Conservation (phyloP, 2,329 filamentous ascomycete genomes). For the Fusarium sp. region DNA sequence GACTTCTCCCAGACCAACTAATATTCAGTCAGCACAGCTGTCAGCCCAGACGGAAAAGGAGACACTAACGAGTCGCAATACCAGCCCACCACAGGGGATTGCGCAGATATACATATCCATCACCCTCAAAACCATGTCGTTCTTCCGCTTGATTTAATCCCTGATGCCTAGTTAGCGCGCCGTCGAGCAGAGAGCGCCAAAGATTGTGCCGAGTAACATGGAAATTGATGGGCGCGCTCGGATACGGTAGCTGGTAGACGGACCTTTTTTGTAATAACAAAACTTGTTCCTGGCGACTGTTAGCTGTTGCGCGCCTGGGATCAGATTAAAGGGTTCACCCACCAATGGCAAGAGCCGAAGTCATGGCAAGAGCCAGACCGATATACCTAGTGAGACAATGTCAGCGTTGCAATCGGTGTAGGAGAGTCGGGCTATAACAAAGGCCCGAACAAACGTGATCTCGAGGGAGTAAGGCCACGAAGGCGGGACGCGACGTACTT, state of each 20-base stretch:
- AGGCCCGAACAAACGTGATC: constrained; percentile 3
- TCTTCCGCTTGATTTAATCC: constrained; percentile 92
- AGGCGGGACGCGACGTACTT: constrained; percentile 46
- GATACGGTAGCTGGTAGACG: constrained; percentile 25
- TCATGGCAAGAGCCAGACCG: constrained; percentile 79
- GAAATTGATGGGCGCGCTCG: background rate
- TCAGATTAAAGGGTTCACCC: constrained; percentile 46
- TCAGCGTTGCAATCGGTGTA: constrained; percentile 23
- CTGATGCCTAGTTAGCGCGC: constrained; percentile 53
- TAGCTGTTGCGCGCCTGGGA: constrained; percentile 18
- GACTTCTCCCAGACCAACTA: constrained; percentile 91
- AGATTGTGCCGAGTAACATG: background rate
- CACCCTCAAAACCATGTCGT: constrained; percentile 94
- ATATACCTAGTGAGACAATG: constrained; percentile 69
- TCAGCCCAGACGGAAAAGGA: background rate
- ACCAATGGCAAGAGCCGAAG: constrained; percentile 81
- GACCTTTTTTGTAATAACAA: constrained; percentile 99
- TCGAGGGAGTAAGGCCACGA: constrained; percentile 8
- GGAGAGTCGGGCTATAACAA: constrained; percentile 3
- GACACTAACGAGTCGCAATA: constrained; percentile 80
- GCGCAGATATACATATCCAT: constrained; percentile 92
- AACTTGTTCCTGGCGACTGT: constrained; percentile 79
- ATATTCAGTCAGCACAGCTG: constrained; percentile 31
- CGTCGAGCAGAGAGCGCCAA: background rate
- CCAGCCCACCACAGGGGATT: constrained; percentile 99